phyloP scores from a whole-genome alignment of 1,139 yeast species.

The Fermentozyma sake region DNA sequence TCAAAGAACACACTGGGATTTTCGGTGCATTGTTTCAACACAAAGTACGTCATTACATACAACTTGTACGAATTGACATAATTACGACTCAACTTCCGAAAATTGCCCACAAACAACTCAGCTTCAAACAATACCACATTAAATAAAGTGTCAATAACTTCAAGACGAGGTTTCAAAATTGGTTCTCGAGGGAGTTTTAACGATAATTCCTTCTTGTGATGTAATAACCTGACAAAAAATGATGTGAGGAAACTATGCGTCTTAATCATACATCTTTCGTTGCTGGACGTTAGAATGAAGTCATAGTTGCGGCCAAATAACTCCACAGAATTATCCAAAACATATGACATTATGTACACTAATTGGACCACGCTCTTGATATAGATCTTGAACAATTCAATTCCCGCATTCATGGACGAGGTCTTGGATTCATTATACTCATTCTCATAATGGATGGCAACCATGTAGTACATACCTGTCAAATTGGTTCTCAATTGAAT shows the following conservation, averaged over 20 bases:
- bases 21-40: constrained; percentile 41
- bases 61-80: constrained; percentile 41
- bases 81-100: constrained; percentile 33
- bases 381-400: constrained; percentile 42
- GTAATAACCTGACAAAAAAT: constrained; percentile 38
- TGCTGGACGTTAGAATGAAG: constrained; percentile 33
- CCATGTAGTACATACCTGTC: constrained; percentile 41
- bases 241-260: constrained; percentile 40
- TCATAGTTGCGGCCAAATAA: constrained; percentile 42
- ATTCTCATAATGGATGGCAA: constrained; percentile 40
- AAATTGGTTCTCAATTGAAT: constrained; percentile 39
- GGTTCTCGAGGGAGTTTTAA: constrained; percentile 18
- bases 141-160: constrained; percentile 32
- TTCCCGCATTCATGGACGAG: constrained; percentile 37
- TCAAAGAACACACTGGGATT: constrained; percentile 38
- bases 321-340: constrained; percentile 40
- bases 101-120: constrained; percentile 43
- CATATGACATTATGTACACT: constrained; percentile 44
- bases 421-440: constrained; percentile 25
- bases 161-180: constrained; percentile 22
- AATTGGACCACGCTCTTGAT: constrained; percentile 41
- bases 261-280: constrained; percentile 42
- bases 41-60: constrained; percentile 41
- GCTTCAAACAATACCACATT: constrained; percentile 36
- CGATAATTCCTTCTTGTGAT: constrained; percentile 34